Percentiles rank a stretch among this genome's conserved stretches.
These are phyloP conservation scores for Tricholoma furcatifolium DNA, from an alignment of 768 basidiomycete genomes.

Conservation along the genomic window DNA sequence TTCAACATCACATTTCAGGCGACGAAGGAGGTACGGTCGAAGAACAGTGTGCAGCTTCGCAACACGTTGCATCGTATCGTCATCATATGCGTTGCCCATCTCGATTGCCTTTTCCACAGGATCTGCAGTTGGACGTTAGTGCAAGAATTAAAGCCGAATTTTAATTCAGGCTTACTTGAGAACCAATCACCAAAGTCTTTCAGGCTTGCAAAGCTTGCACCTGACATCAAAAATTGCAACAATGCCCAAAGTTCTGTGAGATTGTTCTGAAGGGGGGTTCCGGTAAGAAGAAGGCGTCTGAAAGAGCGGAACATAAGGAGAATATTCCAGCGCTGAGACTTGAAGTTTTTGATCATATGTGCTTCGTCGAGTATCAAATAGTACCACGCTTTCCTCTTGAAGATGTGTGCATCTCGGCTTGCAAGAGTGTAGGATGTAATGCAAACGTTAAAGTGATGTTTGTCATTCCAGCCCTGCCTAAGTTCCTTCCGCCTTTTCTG, in stretches of 20 bases:
- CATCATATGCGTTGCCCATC: constrained; percentile 70
- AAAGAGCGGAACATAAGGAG: constrained; percentile 86
- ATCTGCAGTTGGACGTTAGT: constrained; percentile 43
- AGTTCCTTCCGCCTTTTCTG: constrained; percentile 88
- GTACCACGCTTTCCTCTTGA: constrained; percentile 92
- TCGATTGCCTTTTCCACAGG: constrained; percentile 95
- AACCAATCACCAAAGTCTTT: constrained; percentile 98
- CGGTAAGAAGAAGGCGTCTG: constrained; percentile 86
- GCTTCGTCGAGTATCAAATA: constrained; percentile 97
- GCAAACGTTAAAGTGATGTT: constrained; percentile 89
- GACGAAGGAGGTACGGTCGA: constrained; percentile 92
- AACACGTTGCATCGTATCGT: constrained; percentile 82
- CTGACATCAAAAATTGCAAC: constrained; percentile 91
- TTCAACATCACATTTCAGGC: constrained; percentile 98
- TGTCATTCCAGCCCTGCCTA: constrained; percentile 88
- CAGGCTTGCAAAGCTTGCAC: constrained; percentile 83
- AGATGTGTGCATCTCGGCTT: constrained; percentile 87
- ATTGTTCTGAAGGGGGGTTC: constrained; percentile 96
- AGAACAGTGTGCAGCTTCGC: constrained; percentile 90
- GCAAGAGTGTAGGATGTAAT: constrained; percentile 93
- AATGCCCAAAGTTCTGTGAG: constrained; percentile 95
- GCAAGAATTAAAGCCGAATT: neutral
- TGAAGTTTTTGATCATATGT: constrained; percentile 98
- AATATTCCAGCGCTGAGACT: constrained; percentile 91
- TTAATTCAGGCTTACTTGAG: constrained; percentile 64